These are phyloP conservation scores for Meyerozyma elateridarum DNA, from an alignment of 1,139 yeast genomes.

Conservation along the genomic window DNA sequence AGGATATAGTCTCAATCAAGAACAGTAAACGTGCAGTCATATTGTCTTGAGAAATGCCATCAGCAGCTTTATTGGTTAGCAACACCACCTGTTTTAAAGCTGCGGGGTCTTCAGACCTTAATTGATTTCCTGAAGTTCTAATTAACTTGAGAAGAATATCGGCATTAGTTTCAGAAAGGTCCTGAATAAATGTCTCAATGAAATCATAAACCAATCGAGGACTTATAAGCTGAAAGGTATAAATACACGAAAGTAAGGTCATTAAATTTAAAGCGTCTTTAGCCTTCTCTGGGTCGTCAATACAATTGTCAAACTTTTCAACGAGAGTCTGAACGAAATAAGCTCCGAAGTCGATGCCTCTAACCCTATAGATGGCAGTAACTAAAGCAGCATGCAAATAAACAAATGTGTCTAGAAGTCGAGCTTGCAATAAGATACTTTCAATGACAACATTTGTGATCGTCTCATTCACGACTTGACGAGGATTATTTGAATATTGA, in stretches of 20 bases:
- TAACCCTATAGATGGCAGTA: slow-evolving; percentile 67
- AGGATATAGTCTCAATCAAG: slow-evolving; percentile 77
- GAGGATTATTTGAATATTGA: slow-evolving; percentile 60
- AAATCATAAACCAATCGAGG: slow-evolving; percentile 75
- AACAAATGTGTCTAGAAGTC: slow-evolving; percentile 72
- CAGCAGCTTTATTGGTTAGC: slow-evolving; percentile 40
- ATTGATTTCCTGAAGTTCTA: slow-evolving; percentile 74
- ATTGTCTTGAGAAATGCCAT: slow-evolving; percentile 17
- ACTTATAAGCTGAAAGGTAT: slow-evolving; percentile 71
- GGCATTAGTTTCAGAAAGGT: slow-evolving; percentile 66
- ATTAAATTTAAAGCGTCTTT: slow-evolving; percentile 68
- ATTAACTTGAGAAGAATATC: slow-evolving; percentile 72
- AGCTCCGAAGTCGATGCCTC: slow-evolving; percentile 92
- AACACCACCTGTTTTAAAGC: slow-evolving; percentile 77
- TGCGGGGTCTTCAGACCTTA: slow-evolving; percentile 85
- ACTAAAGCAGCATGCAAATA: slow-evolving; percentile 76
- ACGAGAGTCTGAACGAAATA: slow-evolving; percentile 73
- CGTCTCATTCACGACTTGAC: slow-evolving; percentile 71
- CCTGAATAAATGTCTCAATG: slow-evolving; percentile 49
- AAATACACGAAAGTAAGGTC: slow-evolving; percentile 72
- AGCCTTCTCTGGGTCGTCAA: slow-evolving; percentile 21
- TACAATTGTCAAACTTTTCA: slow-evolving; percentile 50
- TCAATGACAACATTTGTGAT: slow-evolving; percentile 61
- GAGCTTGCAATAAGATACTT: slow-evolving; percentile 59
- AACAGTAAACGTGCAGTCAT: slow-evolving; percentile 70